Evolutionary conservation across 2,329 filamentous ascomycete genomes (phyloP).

Genomic region (Aspergillus sp.): DNA sequence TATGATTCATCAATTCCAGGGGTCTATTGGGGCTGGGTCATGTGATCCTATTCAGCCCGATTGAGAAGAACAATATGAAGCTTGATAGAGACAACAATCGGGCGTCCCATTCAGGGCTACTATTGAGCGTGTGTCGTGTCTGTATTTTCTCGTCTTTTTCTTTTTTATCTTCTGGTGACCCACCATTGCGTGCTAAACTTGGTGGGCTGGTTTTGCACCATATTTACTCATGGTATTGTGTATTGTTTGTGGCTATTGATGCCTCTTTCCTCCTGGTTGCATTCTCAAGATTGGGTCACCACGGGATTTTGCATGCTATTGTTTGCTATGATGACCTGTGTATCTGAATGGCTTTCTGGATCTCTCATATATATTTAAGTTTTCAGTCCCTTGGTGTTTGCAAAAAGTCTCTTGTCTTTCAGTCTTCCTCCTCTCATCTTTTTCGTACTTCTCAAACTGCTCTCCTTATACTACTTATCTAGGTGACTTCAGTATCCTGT

Average conservation of each 20-base stretch:
- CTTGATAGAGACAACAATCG: not conserved
- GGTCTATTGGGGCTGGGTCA: constrained; percentile 1
- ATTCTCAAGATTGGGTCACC: not conserved
- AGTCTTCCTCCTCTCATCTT: not conserved
- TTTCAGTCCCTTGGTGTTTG: too few relatives aligned
- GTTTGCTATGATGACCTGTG: not conserved
- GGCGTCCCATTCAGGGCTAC: not conserved
- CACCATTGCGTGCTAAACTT: not conserved
- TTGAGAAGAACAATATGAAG: constrained; percentile 12
- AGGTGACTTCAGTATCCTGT: too few relatives aligned
- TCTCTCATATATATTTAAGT: not conserved
- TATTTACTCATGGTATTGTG: not conserved
- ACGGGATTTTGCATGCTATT: constrained; percentile 1
- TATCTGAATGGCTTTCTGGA: not conserved
- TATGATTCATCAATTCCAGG: not conserved
- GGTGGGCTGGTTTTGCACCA: not conserved
- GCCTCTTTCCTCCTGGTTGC: not conserved
- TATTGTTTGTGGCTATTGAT: not conserved
- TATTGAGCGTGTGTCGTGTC: not conserved
- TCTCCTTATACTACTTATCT: not conserved
- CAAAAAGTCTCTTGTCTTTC: not conserved
- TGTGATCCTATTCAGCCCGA: constrained; percentile 14
- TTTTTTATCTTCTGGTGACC: not conserved
- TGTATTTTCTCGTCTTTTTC: not conserved
- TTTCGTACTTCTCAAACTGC: not conserved